A percentile compares a stretch with the other conserved stretches of the same genome.
Conservation (phyloP, 768 basidiomycete genomes). For the Chalciporus sphaerocephalus region DNA sequence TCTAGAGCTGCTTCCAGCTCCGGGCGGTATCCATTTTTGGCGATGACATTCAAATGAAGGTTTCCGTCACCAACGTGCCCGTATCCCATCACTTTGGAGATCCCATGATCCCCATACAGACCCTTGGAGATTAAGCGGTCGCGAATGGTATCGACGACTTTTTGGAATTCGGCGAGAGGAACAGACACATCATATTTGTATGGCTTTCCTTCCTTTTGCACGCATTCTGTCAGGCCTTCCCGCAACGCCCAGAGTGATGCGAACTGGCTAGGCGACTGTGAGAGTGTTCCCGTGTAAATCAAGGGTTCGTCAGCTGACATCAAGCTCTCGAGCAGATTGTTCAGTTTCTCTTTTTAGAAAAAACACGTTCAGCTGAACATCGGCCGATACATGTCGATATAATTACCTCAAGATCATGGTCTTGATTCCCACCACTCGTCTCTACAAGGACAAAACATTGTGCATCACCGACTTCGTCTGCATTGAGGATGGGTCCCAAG, state of each 20-base stretch:
- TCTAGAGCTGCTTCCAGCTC: slow-evolving; percentile 87
- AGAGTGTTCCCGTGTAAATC: slow-evolving; percentile 86
- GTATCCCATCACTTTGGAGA: slow-evolving; percentile 86
- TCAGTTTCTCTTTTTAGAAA: slow-evolving; percentile 68
- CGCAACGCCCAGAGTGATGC: slow-evolving; percentile 87
- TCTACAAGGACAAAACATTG: slow-evolving; percentile 90
- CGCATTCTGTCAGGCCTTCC: slow-evolving; percentile 88
- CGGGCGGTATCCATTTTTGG: slow-evolving; percentile 64
- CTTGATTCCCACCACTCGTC: slow-evolving; percentile 87
- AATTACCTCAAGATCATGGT: slow-evolving; percentile 88
- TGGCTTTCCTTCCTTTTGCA: slow-evolving; percentile 88
- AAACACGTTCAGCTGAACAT: slow-evolving; percentile 8
- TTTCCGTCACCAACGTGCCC: slow-evolving; percentile 98
- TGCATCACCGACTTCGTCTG: slow-evolving; percentile 71
- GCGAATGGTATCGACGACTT: slow-evolving; percentile 76
- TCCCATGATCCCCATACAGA: slow-evolving; percentile 63
- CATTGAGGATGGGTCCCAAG: slow-evolving; percentile 69
- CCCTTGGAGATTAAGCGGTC: slow-evolving; percentile 67
- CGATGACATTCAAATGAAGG: slow-evolving; percentile 88
- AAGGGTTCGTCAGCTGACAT: slow-evolving; percentile 68
- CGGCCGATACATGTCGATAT: slow-evolving; percentile 3
- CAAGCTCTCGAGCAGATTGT: slow-evolving; percentile 69
- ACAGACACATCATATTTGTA: slow-evolving; percentile 98
- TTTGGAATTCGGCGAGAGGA: slow-evolving; percentile 81
- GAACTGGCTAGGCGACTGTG: slow-evolving; percentile 88